Conservation (phyloP, 345 rosid species). For the Euclidium syriacum region DNA sequence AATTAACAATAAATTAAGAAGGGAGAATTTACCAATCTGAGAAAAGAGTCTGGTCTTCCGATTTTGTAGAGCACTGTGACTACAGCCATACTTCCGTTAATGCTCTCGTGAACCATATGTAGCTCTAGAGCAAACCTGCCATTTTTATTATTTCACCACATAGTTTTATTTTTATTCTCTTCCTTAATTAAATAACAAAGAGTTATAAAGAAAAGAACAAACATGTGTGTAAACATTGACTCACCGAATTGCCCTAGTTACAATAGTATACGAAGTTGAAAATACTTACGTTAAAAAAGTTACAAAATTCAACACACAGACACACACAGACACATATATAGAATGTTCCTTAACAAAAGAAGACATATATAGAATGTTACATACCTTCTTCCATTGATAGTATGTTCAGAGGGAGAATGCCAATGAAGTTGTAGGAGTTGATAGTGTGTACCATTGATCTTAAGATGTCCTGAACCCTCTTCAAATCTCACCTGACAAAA, state of each 20-base stretch:
- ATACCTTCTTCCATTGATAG: conserved; percentile 50
- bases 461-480: conserved; percentile 37
- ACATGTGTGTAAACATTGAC: too few species aligned
- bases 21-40: conserved; percentile 33
- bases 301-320: too few species aligned
- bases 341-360: too few species aligned
- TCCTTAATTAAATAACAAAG: too few species aligned
- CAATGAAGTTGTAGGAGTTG: conserved; percentile 53
- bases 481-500: conserved; percentile 28
- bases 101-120: conserved; percentile 66
- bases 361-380: too few species aligned
- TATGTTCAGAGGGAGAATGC: too few species aligned
- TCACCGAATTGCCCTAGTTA: too few species aligned
- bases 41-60: conserved; percentile 54
- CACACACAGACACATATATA: too few species aligned
- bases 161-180: neutral
- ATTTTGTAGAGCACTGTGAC: conserved; percentile 52
- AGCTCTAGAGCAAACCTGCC: too few species aligned
- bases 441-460: conserved; percentile 35
- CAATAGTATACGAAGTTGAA: too few species aligned
- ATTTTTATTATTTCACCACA: neutral
- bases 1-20: neutral
- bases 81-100: conserved; percentile 47
- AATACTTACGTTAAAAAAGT: too few species aligned
- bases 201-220: too few species aligned